These are phyloP conservation scores for Talaromyces sp. DNA, from an alignment of 2,329 filamentous ascomycete genomes.

Conservation along the genomic window DNA sequence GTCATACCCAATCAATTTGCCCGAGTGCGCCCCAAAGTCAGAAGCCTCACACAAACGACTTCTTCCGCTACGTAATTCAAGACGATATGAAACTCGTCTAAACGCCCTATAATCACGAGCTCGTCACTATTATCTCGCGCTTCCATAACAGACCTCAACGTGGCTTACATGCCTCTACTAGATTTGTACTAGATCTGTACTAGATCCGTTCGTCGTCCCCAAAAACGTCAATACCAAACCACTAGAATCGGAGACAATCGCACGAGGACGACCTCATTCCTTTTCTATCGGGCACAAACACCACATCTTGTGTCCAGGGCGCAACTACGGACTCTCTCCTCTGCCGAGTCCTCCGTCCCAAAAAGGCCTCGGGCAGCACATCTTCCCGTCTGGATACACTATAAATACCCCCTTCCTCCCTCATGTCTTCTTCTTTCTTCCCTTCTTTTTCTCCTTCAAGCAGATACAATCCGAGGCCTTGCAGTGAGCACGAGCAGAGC, in stretches of 20 bases:
- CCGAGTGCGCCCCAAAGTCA: neutral
- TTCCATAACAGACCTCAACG: no score
- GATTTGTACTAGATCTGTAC: no score
- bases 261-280: neutral
- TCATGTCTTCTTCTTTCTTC: neutral
- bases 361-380: neutral
- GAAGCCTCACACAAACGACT: neutral
- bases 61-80: neutral
- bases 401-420: conserved; percentile 3
- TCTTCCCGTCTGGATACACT: neutral
- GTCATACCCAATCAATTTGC: neutral
- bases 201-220: neutral
- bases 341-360: neutral
- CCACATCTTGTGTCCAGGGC: no score
- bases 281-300: neutral
- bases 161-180: neutral
- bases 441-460: neutral
- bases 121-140: neutral
- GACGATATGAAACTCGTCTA: neutral
- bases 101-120: neutral
- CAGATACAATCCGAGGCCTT: conserved; percentile 7
- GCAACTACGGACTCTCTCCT: no score
- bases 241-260: neutral
- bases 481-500: neutral
- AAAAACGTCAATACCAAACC: neutral